Evolutionary conservation across 169 alveolate genomes (phyloP), one percentile per base, ranked within the genome.

Genomic region (Eimeria praecox): DNA sequence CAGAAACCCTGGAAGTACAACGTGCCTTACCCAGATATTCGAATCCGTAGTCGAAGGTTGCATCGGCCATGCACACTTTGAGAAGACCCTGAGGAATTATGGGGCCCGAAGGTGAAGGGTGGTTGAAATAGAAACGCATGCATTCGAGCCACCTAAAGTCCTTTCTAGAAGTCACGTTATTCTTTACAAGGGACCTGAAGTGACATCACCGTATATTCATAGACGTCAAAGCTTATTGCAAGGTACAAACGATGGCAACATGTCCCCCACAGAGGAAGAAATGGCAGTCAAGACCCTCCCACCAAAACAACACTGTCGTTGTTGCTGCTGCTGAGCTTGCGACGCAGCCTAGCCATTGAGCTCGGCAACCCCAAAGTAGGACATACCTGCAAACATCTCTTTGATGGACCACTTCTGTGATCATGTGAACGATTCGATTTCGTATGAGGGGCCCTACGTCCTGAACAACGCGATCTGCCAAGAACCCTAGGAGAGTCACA

Each of bases 361-460:
- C 38, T 8, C 5, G 66, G 9, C 40, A 24, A n/a, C n/a, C n/a
- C n/a, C n/a, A n/a, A n/a, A n/a, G n/a, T n/a, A n/a, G 33, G 3
- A 30, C 86, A 14, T 42, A 89, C 96, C 99, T 97, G 62, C 99
- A 97, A 24, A 98, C 99, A 96, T 99, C 99, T 96, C 99, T 98
- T 95, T 99, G 99, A 96, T 99, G 99, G 8, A 99, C 99, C 49
- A 98, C 97, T 92, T 99, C 99, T 0, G 99, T 99, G 78, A 99
- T 98, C 93, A 99, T 96, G 91, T 99, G 98, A 85, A 98, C 99
- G 90, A 97, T 98, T 92, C 98, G 98, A 95, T 98, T 97, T 88
- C 99, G 98, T 42, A 98, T 97, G 83, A 98, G 98, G 78, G 97
- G 97, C 44, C 98, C 98, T 38, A 98, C 97, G 85, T 98, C 99